phyloP scores from a whole-genome alignment of 306 rosid genomes.

The Carpinus viminea region DNA sequence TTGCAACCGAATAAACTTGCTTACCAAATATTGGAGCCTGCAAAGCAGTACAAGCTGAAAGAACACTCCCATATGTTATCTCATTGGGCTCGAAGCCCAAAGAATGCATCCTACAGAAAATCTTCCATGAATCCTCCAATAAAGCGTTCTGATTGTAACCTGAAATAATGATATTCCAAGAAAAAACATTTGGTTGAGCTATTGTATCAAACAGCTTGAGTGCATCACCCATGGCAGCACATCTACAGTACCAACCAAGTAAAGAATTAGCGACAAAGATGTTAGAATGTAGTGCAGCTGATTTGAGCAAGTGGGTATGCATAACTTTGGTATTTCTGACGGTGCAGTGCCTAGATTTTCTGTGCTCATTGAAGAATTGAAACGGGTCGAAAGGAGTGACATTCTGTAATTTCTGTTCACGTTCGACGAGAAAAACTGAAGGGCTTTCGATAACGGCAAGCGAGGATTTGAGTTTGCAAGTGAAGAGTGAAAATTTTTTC shows the following conservation, averaged over 20 bases:
- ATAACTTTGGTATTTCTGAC: constrained; percentile 36
- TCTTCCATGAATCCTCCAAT: constrained; percentile 47
- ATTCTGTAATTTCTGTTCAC: constrained; percentile 6
- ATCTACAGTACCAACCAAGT: constrained; percentile 40
- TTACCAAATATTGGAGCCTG: constrained; percentile 38
- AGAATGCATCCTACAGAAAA: constrained; percentile 52
- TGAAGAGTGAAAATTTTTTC: constrained; percentile 21
- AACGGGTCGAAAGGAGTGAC: constrained; percentile 31
- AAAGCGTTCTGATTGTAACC: constrained; percentile 44
- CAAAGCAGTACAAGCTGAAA: constrained; percentile 61
- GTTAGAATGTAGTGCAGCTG: constrained; percentile 37
- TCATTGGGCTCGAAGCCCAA: constrained; percentile 40
- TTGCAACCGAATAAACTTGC: constrained; percentile 46
- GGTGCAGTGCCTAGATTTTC: constrained; percentile 27
- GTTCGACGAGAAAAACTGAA: background rate
- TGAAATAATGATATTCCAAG: constrained; percentile 77
- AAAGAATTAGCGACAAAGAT: constrained; percentile 44
- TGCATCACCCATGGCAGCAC: constrained; percentile 42
- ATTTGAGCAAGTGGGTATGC: constrained; percentile 51
- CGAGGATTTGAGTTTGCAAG: constrained; percentile 45
- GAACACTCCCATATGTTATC: constrained; percentile 65
- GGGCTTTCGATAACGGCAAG: constrained; percentile 26
- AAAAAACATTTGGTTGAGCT: constrained; percentile 43
- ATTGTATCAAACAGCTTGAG: constrained; percentile 44
- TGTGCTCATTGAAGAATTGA: constrained; percentile 39